Percentiles rank a stretch among this genome's conserved stretches.
Conservation (phyloP, 805 yeast species). For the Cyberlindnera xishuangbannaensis region DNA sequence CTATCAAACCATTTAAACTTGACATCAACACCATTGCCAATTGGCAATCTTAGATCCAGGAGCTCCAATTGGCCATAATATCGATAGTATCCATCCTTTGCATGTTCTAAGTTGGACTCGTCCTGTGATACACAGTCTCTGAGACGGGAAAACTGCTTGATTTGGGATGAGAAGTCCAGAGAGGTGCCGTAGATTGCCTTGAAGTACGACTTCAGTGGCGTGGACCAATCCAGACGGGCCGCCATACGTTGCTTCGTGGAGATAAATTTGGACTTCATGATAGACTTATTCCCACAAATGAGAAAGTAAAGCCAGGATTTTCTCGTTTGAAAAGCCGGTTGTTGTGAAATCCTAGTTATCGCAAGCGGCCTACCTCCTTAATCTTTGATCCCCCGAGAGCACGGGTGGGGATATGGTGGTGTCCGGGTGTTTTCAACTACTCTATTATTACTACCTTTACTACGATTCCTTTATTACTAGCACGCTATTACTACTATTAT, state of each 20-base stretch:
- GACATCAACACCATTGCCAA: constrained; percentile 47
- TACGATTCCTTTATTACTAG: too few relatives aligned
- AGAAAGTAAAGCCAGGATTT: too few relatives aligned
- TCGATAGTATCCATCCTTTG: constrained; percentile 51
- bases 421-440: constrained; percentile 8
- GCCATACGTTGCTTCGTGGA: constrained; percentile 34
- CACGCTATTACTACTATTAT: too few relatives aligned
- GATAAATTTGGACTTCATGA: constrained; percentile 20
- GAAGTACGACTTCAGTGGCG: constrained; percentile 54
- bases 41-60: constrained; percentile 70
- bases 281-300: background rate
- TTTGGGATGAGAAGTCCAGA: constrained; percentile 52
- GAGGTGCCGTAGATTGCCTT: constrained; percentile 57
- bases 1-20: constrained; percentile 82
- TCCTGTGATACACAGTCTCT: constrained; percentile 28
- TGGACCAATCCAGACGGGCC: constrained; percentile 58
- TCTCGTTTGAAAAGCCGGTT: background rate
- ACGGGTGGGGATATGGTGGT: constrained; percentile 1
- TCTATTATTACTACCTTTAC: too few relatives aligned
- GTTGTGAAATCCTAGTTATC: background rate
- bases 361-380: background rate
- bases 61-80: constrained; percentile 82
- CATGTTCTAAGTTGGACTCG: constrained; percentile 42
- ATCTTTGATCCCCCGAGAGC: too few relatives aligned
- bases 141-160: constrained; percentile 50